These are phyloP conservation scores for Clohesyomyces aquaticus DNA, from an alignment of 495 filamentous ascomycete genomes.

Conservation along the genomic window DNA sequence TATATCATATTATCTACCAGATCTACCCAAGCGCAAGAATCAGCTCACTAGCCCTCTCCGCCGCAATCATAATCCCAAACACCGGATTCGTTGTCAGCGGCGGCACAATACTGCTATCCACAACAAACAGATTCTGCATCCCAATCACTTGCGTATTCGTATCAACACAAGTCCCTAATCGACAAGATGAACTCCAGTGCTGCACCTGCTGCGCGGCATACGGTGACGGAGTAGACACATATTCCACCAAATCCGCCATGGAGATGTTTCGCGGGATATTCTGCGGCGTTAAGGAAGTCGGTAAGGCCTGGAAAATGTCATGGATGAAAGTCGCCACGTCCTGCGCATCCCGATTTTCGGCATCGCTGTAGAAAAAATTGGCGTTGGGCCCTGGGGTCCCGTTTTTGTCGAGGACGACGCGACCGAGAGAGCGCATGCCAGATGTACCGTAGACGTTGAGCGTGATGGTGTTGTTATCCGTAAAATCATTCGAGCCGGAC, in stretches of 20 bases:
- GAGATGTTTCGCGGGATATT: constrained; percentile 46
- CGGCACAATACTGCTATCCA: too few relatives aligned
- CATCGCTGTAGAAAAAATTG: constrained; percentile 50
- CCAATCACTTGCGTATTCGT: too few relatives aligned
- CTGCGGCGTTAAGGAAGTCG: constrained; percentile 45
- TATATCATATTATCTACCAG: too few relatives aligned
- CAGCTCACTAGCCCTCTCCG: too few relatives aligned
- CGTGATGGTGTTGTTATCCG: constrained; percentile 46
- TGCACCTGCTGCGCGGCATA: constrained; percentile 50
- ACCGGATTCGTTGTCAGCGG: too few relatives aligned
- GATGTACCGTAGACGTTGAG: constrained; percentile 53
- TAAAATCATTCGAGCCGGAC: constrained; percentile 44
- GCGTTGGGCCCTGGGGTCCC: constrained; percentile 45
- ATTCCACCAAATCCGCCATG: constrained; percentile 44
- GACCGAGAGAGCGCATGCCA: constrained; percentile 47
- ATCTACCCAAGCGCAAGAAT: too few relatives aligned
- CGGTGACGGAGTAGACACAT: constrained; percentile 48
- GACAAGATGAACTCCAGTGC: constrained; percentile 44
- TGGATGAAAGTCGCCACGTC: constrained; percentile 52
- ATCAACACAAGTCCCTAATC: constrained; percentile 9
- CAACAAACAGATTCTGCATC: too few relatives aligned
- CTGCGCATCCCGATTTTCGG: constrained; percentile 45
- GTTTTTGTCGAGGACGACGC: constrained; percentile 46
- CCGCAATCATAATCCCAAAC: too few relatives aligned
- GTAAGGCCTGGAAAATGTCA: constrained; percentile 47